Evolutionary conservation across 805 yeast genomes (phyloP), one percentile per base, ranked within the genome.

Genomic region (Myxozyma kluyveri): DNA sequence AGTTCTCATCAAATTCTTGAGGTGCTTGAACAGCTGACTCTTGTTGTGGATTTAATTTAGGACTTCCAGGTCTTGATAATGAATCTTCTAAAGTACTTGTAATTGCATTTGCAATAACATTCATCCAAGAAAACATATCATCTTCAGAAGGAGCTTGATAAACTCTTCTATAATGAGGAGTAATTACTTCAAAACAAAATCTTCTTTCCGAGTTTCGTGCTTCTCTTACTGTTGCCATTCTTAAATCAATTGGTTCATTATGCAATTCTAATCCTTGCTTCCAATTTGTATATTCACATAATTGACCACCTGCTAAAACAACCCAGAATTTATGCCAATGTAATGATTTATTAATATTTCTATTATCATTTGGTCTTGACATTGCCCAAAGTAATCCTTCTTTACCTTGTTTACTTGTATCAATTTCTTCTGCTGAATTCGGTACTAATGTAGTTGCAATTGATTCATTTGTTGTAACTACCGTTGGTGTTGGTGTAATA

Each of bases 241-340:
- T 82, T 37, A 88, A 67, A 54, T 85, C 86, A 12, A 88, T 78
- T 2, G 93, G 89, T 19, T 75, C 76, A 56, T 81, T 77, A 56
- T 86, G 79, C 17, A 81, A 73, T 27, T 75, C 77, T 18, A 73
- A 72, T 19, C 88, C 88, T 50, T 75, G 79, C 61, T 90, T 78
- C 93, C 95, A 88, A 67, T 88, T 89, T 41, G 84, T 75, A 64
- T 78, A 88, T 63, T 88, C 93, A 40, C 75, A 73, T 38, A 88
- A 69, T 52, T 75, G 77, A 1, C 91, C 89, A n/a, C 80, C 78
- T 12, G 78, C 76, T 45, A 88, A 71, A 0, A 82, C 86, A 0
- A 88, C 86, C 90, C 95, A 86, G 65, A 84, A 89, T 62, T 87
- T 88, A 66, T 88, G 95, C 96, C 96, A 89, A 2, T 72, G 72